Evolutionary conservation across 345 rosid genomes (phyloP).

Genomic region (Aethionema arabicum): DNA sequence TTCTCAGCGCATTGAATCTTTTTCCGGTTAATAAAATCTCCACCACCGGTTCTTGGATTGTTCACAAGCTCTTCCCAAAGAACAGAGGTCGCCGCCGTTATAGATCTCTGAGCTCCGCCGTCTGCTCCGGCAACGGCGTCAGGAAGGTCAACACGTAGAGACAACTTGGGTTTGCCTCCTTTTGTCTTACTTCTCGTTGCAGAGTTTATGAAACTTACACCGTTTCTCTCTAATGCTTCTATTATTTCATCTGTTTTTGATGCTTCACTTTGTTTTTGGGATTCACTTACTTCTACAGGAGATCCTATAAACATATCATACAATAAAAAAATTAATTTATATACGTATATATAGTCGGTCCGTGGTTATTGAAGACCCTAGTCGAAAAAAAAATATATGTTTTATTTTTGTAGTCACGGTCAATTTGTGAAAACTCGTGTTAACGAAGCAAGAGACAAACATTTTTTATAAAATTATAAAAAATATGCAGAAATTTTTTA

Average conservation of each 20-base stretch:
- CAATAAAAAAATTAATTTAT: background rate
- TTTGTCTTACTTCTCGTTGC: conserved; percentile 59
- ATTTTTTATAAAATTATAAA: too few species aligned
- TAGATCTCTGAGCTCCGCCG: conserved; percentile 53
- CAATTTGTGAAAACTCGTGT: too few species aligned
- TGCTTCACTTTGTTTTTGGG: conserved; percentile 35
- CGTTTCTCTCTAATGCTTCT: conserved; percentile 70
- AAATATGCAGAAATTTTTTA: too few species aligned
- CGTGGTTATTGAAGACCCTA: too few species aligned
- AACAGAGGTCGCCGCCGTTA: conserved; percentile 61
- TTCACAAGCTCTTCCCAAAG: conserved; percentile 91
- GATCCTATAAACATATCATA: conserved; percentile 42
- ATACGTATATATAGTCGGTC: too few species aligned
- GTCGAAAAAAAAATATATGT: too few species aligned
- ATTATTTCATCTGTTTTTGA: conserved; percentile 66
- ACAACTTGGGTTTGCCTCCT: conserved; percentile 73
- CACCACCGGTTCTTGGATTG: conserved; percentile 53
- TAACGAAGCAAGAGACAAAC: too few species aligned
- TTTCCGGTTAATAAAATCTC: conserved; percentile 61
- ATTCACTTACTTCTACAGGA: conserved; percentile 40
- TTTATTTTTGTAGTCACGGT: too few species aligned
- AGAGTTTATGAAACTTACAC: conserved; percentile 67
- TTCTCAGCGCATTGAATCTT: conserved; percentile 87
- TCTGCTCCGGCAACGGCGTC: conserved; percentile 44
- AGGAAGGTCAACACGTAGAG: conserved; percentile 77